phyloP scores from a whole-genome alignment of 345 rosid species.

The Aquilaria malaccensis region DNA sequence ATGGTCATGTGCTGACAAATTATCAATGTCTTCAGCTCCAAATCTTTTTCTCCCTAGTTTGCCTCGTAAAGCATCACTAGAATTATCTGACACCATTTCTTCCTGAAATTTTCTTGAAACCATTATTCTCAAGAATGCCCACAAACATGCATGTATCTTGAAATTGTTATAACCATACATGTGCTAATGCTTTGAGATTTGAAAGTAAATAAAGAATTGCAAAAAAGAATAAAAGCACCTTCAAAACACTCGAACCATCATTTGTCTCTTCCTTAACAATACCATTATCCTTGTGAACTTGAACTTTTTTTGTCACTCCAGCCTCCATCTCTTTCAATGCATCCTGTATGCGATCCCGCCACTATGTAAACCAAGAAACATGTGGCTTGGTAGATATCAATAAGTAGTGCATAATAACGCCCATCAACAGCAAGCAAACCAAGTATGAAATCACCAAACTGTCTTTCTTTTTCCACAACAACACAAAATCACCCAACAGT shows the following conservation, averaged over 20 bases:
- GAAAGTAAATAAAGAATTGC: slow-evolving; percentile 12
- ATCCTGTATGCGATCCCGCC: slow-evolving; percentile 77
- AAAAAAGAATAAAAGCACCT: slow-evolving; percentile 35
- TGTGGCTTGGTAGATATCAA: slow-evolving; percentile 5
- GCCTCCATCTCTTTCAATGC: slow-evolving; percentile 68
- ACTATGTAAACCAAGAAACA: slow-evolving; percentile 41
- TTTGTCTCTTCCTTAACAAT: slow-evolving; percentile 30
- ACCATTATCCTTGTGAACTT: slow-evolving; percentile 43
- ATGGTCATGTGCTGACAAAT: slow-evolving; percentile 43
- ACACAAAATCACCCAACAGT: too few relatives aligned
- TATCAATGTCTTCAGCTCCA: slow-evolving; percentile 40
- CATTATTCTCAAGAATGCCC: slow-evolving; percentile 16
- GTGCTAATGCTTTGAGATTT: neutral
- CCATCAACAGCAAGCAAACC: too few relatives aligned
- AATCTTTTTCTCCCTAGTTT: slow-evolving; percentile 59
- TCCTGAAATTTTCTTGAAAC: slow-evolving; percentile 40
- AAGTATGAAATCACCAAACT: too few relatives aligned
- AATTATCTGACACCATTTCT: slow-evolving; percentile 25
- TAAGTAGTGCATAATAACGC: neutral
- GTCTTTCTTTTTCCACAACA: too few relatives aligned
- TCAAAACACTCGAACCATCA: slow-evolving; percentile 33
- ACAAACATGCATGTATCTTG: slow-evolving; percentile 1
- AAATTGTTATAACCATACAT: slow-evolving; percentile 7
- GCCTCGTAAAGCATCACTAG: slow-evolving; percentile 32
- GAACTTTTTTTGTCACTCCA: slow-evolving; percentile 44